Evolutionary conservation across 805 yeast species (phyloP).

Genomic region (Blastobotrys terrestris): DNA sequence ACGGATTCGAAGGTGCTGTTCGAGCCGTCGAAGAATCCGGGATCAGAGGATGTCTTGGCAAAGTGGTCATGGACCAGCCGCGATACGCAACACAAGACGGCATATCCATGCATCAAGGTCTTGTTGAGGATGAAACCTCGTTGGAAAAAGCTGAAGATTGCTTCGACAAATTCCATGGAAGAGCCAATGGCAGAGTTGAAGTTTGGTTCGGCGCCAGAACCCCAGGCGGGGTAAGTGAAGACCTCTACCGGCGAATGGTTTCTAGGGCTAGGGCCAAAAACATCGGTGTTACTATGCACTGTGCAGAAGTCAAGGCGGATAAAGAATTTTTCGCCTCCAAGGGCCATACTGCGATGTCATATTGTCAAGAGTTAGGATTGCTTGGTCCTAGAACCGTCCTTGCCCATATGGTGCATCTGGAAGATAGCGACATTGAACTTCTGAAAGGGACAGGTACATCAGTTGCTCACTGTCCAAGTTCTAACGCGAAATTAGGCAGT

Average conservation of each 20-base stretch:
- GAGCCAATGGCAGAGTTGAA: conserved; percentile 15
- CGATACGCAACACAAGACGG: conserved; percentile 14
- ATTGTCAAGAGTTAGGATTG: conserved; percentile 33
- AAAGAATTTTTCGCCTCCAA: conserved; percentile 10
- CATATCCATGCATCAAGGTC: conserved; percentile 11
- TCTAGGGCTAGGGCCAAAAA: conserved; percentile 6
- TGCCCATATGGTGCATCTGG: conserved; percentile 84
- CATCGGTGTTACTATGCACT: conserved; percentile 16
- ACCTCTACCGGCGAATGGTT: conserved; percentile 10
- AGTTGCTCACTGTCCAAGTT: conserved; percentile 90
- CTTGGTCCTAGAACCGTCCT: conserved; percentile 63
- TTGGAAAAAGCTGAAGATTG: conserved; percentile 11
- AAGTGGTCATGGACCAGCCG: conserved; percentile 16
- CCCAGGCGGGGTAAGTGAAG: conserved; percentile 16
- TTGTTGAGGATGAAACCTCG: conserved; percentile 12
- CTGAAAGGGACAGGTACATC: conserved; percentile 56
- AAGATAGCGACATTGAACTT: conserved; percentile 56
- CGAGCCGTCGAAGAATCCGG: conserved; percentile 11
- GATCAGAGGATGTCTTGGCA: conserved; percentile 10
- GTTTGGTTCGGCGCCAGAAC: conserved; percentile 19
- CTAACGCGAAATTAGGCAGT: conserved; percentile 79
- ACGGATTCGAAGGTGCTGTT: conserved; percentile 13
- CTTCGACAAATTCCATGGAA: conserved; percentile 12
- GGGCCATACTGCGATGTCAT: conserved; percentile 7
- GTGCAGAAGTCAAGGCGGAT: conserved; percentile 15